These are phyloP conservation scores for Thielaviopsis cerberus DNA, from an alignment of 2,329 filamentous ascomycete species.

Conservation along the genomic window DNA sequence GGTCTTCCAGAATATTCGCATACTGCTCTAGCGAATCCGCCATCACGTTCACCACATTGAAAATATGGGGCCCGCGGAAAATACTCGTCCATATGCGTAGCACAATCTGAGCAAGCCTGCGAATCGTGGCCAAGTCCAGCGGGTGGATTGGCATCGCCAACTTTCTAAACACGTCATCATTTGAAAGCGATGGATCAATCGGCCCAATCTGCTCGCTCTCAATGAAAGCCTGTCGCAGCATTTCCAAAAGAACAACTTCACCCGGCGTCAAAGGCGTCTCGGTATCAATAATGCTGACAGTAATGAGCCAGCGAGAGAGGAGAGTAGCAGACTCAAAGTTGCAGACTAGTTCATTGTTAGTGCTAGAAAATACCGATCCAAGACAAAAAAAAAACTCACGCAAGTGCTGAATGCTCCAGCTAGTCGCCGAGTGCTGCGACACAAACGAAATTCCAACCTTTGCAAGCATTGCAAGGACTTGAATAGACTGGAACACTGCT, in stretches of 20 bases:
- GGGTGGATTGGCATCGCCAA: slow-evolving; percentile 24
- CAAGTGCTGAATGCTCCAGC: slow-evolving; percentile 46
- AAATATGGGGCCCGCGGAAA: slow-evolving; percentile 42
- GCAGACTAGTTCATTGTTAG: slow-evolving; percentile 29
- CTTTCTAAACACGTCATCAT: slow-evolving; percentile 15
- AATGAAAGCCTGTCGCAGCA: slow-evolving; percentile 38
- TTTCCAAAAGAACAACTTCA: slow-evolving; percentile 36
- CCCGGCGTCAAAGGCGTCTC: slow-evolving; percentile 32
- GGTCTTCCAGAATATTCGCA: slow-evolving; percentile 37
- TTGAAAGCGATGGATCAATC: slow-evolving; percentile 35
- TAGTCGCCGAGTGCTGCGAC: slow-evolving; percentile 38
- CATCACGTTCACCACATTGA: slow-evolving; percentile 41
- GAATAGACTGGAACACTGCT: slow-evolving; percentile 48
- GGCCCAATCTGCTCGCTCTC: slow-evolving; percentile 45
- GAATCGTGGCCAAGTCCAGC: slow-evolving; percentile 32
- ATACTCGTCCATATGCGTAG: slow-evolving; percentile 43
- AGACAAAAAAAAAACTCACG: slow-evolving; percentile 22
- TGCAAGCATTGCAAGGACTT: slow-evolving; percentile 48
- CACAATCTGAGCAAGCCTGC: slow-evolving; percentile 38
- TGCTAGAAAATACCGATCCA: not conserved
- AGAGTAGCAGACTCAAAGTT: slow-evolving; percentile 44
- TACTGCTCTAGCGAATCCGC: slow-evolving; percentile 38
- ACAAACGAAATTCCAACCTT: slow-evolving; percentile 45
- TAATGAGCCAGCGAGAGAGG: slow-evolving; percentile 42
- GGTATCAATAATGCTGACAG: slow-evolving; percentile 32